Evolutionary conservation across 805 yeast genomes (phyloP), one percentile per base, ranked within the genome.

Genomic region (Starmerella stigmatis): DNA sequence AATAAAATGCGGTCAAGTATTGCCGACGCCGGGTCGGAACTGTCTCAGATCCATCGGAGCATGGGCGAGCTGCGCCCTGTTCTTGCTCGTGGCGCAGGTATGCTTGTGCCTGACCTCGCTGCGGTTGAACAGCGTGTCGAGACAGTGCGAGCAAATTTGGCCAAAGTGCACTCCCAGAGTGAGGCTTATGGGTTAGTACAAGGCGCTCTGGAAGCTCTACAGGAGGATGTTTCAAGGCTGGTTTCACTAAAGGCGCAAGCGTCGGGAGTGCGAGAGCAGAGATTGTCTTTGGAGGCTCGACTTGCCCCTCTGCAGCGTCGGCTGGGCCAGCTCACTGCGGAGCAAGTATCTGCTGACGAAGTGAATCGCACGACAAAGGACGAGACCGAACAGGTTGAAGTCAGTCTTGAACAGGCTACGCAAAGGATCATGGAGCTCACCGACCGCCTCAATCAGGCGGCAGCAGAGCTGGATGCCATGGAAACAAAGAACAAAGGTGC

Each of bases 1-100:
- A 26, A 28, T n/a, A 9, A 19, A 19, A 16, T 20, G 26, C 41
- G 41, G 19, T 13, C 25, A 5, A 22, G 7, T 5, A 26, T 27
- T 15, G 33, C 29, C 4, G 13, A 21, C 4, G 40, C 29, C n/a
- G 25, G 25, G 9, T 2, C 40, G 8, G 30, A 36, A 3, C 40
- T 36, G n/a, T n/a, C 30, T 6, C 30, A 36, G 30, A 10, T 25
- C 4, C 29, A 22, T 11, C 13, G 30, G 5, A 20, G 25, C 3
- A 23, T 36, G 30, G 29, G 30, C 21, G 40, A 25, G 15, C 8
- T 36, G n/a, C 30, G 40, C 15, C 40, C 40, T 3, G 30, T 36
- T 1, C 30, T 36, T 11, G 40, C 40, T 5, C 40, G 40, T 4
- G 40, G 40, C 5, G 40, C 30, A 9, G 15, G 25, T 23, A 36